Conservation (phyloP, 2,329 filamentous ascomycete species). For the Leptographium lundbergii region DNA sequence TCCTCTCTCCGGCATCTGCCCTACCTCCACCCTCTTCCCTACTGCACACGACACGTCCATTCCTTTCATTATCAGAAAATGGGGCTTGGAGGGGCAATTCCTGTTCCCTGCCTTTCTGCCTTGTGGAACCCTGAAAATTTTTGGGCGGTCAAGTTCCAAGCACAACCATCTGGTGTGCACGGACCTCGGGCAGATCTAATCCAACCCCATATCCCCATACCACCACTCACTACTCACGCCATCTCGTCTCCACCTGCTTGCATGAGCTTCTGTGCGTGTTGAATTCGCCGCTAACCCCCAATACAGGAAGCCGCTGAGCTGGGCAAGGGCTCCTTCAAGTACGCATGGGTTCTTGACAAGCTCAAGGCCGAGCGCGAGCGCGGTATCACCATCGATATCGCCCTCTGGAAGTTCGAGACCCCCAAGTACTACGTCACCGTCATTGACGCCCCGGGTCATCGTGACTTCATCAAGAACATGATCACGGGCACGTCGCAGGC, state of each 20-base stretch:
- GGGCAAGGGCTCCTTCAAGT: slow-evolving; percentile 99
- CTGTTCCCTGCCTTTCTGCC: slow-evolving; percentile 11
- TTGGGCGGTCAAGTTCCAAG: neutral
- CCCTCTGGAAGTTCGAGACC: slow-evolving; percentile 99
- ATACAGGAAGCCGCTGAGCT: slow-evolving; percentile 90
- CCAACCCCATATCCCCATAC: neutral
- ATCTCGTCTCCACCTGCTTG: neutral
- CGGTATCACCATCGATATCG: slow-evolving; percentile 99
- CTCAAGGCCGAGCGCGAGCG: slow-evolving; percentile 99
- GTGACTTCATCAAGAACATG: slow-evolving; percentile 99
- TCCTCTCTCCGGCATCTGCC: neutral
- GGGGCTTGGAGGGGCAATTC: slow-evolving; percentile 11
- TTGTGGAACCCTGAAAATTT: slow-evolving; percentile 7
- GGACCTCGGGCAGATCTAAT: slow-evolving; percentile 2
- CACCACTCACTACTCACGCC: too few relatives aligned
- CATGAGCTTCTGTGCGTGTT: neutral
- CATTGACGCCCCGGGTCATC: slow-evolving; percentile 97
- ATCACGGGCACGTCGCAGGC: slow-evolving; percentile 99
- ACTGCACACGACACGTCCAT: slow-evolving; percentile 4
- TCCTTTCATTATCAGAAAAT: slow-evolving; percentile 7
- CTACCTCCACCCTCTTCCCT: slow-evolving; percentile 12
- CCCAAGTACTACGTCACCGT: slow-evolving; percentile 96
- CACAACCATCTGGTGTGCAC: slow-evolving; percentile 4
- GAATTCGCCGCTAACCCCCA: slow-evolving; percentile 4
- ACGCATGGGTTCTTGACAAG: slow-evolving; percentile 99